Evolutionary conservation across 75 land plant genomes (phyloP).

Genomic region (Chamaecyparis obtusa): DNA sequence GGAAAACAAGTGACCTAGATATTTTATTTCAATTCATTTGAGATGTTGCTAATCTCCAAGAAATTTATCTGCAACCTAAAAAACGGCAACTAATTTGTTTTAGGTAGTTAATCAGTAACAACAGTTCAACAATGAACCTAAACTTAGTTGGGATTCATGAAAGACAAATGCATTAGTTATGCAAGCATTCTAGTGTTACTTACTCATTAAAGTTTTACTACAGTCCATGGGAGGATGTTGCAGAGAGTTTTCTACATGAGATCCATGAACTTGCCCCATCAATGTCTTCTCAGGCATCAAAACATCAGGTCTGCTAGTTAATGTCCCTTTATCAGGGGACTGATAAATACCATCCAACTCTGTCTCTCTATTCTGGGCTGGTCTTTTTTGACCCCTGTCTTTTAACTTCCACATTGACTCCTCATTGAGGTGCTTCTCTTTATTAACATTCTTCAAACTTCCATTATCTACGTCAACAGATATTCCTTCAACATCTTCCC

Average conservation of each 20-base stretch:
- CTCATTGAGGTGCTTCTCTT: conserved; percentile 52
- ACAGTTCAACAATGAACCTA: not conserved
- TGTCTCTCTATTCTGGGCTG: conserved; percentile 39
- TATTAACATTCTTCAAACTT: conserved; percentile 53
- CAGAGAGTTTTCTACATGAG: not conserved
- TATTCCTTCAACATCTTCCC: conserved; percentile 38
- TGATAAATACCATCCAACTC: conserved; percentile 46
- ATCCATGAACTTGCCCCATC: conserved; percentile 42
- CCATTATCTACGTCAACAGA: conserved; percentile 49
- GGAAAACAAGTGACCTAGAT: not conserved
- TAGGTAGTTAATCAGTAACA: not conserved
- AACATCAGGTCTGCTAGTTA: conserved; percentile 56
- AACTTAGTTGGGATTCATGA: not conserved
- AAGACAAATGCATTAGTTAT: not conserved
- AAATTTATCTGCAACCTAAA: not conserved
- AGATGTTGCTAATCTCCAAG: not conserved
- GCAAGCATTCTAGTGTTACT: not conserved
- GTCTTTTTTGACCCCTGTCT: conserved; percentile 52
- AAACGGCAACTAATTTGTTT: not conserved
- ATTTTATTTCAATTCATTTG: not conserved
- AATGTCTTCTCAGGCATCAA: conserved; percentile 40
- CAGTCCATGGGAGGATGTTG: not conserved
- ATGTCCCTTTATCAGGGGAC: conserved; percentile 48
- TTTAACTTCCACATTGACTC: conserved; percentile 38
- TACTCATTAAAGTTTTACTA: conserved; percentile 1